These are phyloP conservation scores for Arabidopsis suecica DNA, from an alignment of 345 rosid species.

Conservation along the genomic window DNA sequence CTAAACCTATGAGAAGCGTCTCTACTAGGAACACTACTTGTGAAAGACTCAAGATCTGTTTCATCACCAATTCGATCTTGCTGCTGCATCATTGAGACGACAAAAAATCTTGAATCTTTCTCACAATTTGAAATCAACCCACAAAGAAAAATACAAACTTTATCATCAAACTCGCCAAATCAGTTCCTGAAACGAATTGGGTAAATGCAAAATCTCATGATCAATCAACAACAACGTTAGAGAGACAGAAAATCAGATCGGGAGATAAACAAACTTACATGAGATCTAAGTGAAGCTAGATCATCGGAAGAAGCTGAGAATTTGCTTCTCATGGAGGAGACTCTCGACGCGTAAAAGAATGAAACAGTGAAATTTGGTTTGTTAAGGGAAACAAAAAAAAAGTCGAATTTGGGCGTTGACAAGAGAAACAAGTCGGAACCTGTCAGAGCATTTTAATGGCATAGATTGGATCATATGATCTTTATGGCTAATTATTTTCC, in stretches of 20 bases:
- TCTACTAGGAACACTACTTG: conserved; percentile 35
- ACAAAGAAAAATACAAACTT: conserved; percentile 11
- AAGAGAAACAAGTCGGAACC: conserved; percentile 20
- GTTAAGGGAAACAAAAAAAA: background rate
- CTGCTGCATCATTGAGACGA: conserved; percentile 53
- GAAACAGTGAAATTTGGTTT: conserved; percentile 36
- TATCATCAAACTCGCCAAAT: background rate
- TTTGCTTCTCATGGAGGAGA: conserved; percentile 17
- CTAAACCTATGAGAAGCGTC: conserved; percentile 37
- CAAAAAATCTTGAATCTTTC: background rate
- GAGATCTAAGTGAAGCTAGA: conserved; percentile 25
- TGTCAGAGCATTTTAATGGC: conserved; percentile 12
- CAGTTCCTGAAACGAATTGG: conserved; percentile 22
- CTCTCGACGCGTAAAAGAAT: conserved; percentile 2
- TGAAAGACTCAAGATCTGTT: conserved; percentile 49
- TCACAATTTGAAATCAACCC: conserved; percentile 5
- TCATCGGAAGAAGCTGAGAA: conserved; percentile 16
- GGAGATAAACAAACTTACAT: conserved; percentile 21
- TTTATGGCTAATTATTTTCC: background rate
- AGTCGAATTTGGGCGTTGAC: conserved; percentile 25
- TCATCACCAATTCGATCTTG: conserved; percentile 53
- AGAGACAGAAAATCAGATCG: conserved; percentile 8
- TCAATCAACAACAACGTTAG: background rate
- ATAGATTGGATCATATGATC: conserved; percentile 1
- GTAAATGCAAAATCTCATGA: conserved; percentile 4